Conservation (phyloP, 202 grass and related monocot species). For the Carex arenaria region DNA sequence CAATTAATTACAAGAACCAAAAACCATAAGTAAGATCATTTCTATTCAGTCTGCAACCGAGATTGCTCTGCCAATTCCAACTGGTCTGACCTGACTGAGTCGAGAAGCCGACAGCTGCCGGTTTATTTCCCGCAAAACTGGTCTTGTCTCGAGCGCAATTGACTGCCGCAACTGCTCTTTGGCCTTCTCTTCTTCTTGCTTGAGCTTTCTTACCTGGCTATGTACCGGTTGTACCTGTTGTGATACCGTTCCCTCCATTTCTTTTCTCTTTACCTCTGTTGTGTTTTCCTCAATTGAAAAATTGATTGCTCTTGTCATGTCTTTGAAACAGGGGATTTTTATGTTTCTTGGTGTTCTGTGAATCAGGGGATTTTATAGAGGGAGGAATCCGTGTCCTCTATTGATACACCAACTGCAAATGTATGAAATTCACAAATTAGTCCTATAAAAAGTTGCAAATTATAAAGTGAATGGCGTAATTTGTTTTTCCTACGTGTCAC, state of each 20-base stretch:
- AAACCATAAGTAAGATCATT: not conserved
- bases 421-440: not conserved
- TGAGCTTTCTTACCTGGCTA: constrained; percentile 78
- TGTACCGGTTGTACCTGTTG: constrained; percentile 36
- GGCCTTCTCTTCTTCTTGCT: constrained; percentile 72
- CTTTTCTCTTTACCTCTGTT: not conserved
- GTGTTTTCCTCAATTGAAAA: constrained; percentile 14
- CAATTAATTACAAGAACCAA: not conserved
- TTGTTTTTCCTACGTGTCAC: not conserved
- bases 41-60: constrained; percentile 10
- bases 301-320: constrained; percentile 7
- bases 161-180: constrained; percentile 38
- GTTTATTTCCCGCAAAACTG: constrained; percentile 4
- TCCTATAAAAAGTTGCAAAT: not conserved
- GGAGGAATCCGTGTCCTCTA: not conserved
- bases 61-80: constrained; percentile 12
- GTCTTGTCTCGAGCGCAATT: constrained; percentile 41
- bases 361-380: constrained; percentile 9
- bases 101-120: constrained; percentile 45
- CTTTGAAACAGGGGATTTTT: constrained; percentile 14
- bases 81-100: constrained; percentile 29
- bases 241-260: constrained; percentile 8
- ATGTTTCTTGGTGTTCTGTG: not conserved
- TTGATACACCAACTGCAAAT: not conserved
- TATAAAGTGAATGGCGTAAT: not conserved